phyloP scores from a whole-genome alignment of 768 basidiomycete genomes.

The Lactarius evosmus region DNA sequence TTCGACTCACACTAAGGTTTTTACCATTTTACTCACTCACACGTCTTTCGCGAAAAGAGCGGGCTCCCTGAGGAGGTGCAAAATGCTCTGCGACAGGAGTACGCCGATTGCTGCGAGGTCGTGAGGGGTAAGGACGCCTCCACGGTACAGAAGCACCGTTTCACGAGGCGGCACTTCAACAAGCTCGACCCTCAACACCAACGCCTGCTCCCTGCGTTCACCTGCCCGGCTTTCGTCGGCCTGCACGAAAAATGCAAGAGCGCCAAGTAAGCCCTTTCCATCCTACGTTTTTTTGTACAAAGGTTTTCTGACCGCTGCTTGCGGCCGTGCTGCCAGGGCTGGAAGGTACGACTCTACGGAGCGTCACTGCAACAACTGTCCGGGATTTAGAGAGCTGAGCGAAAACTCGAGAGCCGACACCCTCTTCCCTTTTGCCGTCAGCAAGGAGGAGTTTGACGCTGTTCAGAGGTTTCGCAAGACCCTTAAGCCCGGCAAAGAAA shows the following conservation, averaged over 20 bases:
- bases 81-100: not conserved
- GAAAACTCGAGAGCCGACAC: too few relatives aligned
- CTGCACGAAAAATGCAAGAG: not conserved
- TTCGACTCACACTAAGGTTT: not conserved
- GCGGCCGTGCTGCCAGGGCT: not conserved
- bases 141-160: not conserved
- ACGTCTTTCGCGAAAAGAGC: not conserved
- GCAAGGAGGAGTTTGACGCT: not conserved
- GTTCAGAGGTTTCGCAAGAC: not conserved
- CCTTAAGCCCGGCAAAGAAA: not conserved
- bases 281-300: not conserved
- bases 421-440: not conserved
- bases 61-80: not conserved
- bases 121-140: not conserved
- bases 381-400: not conserved
- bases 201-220: not conserved
- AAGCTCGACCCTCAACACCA: rapidly evolving
- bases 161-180: not conserved
- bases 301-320: not conserved
- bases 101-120: not conserved
- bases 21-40: not conserved
- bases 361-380: constrained; percentile 4
- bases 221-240: constrained; percentile 6
- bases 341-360: constrained; percentile 16
- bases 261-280: constrained; percentile 1